Conservation (phyloP, 1,284 basidiomycete genomes). For the Cryptococcus amylolentus region DNA sequence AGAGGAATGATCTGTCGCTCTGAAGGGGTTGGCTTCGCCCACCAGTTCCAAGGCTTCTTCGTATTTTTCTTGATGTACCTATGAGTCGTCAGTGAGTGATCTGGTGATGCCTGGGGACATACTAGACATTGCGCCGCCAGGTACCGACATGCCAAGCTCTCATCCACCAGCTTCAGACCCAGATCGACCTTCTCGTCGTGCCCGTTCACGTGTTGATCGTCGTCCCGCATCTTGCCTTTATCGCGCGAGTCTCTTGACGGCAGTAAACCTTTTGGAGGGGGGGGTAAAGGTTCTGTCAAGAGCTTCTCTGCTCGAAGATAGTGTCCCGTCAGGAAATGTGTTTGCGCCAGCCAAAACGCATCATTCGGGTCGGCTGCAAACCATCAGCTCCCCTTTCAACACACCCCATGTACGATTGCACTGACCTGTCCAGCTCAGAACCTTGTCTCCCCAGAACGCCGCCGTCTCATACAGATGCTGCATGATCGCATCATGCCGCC, state of each 20-base stretch:
- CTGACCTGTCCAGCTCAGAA: constrained; percentile 89
- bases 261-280: constrained; percentile 43
- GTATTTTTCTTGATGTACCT: constrained; percentile 87
- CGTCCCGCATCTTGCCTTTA: constrained; percentile 19
- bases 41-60: constrained; percentile 88
- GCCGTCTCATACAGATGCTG: constrained; percentile 98
- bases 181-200: not conserved
- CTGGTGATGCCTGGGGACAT: not conserved
- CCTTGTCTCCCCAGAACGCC: constrained; percentile 97
- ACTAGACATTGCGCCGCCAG: constrained; percentile 89
- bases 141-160: constrained; percentile 88
- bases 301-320: constrained; percentile 91
- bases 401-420: constrained; percentile 18
- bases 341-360: constrained; percentile 98
- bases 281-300: constrained; percentile 65
- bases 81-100: not conserved
- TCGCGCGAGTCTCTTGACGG: not conserved
- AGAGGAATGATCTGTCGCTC: constrained; percentile 55
- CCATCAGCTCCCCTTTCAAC: constrained; percentile 4
- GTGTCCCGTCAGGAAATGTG: constrained; percentile 91
- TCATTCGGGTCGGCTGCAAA: constrained; percentile 81
- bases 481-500: constrained; percentile 96
- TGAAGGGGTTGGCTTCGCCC: constrained; percentile 84
- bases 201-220: constrained; percentile 17
- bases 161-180: constrained; percentile 64